Conservation (phyloP, 768 basidiomycete genomes). For the Tubosaeta sp. region DNA sequence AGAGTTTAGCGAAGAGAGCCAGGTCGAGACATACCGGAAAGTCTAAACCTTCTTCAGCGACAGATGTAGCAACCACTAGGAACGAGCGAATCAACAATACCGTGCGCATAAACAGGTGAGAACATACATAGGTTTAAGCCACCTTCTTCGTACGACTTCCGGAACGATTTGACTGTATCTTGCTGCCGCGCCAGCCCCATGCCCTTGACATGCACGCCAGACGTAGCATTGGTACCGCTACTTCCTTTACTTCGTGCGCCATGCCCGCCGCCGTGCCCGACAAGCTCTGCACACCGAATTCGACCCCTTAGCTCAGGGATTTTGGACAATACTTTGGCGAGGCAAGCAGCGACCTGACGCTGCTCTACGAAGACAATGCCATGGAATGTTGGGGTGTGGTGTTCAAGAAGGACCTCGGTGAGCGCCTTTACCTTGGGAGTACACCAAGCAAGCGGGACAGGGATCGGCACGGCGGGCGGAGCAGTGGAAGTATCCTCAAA, state of each 20-base stretch:
- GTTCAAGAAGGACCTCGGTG: constrained; percentile 53
- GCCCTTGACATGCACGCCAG: constrained; percentile 40
- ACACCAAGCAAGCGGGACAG: constrained; percentile 57
- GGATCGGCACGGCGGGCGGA: constrained; percentile 33
- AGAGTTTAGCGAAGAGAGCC: background rate
- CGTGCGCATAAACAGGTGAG: background rate
- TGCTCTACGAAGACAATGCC: constrained; percentile 87
- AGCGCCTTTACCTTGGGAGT: constrained; percentile 69
- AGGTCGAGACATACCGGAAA: constrained; percentile 55
- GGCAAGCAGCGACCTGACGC: constrained; percentile 69
- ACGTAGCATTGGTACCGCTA: constrained; percentile 14
- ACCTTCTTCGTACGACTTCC: constrained; percentile 59
- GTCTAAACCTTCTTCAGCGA: constrained; percentile 91
- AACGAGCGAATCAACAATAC: background rate
- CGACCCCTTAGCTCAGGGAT: constrained; percentile 54
- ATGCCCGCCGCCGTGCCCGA: constrained; percentile 59
- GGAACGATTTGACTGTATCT: constrained; percentile 61
- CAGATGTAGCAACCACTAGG: constrained; percentile 75
- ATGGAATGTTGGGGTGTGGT: constrained; percentile 59
- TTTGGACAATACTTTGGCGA: constrained; percentile 60
- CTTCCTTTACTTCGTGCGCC: constrained; percentile 20
- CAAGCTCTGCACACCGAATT: constrained; percentile 59
- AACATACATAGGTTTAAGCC: constrained; percentile 64
- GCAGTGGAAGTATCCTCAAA: constrained; percentile 31
- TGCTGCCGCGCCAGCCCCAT: constrained; percentile 53